Evolutionary conservation across 176 grass and related monocot genomes (phyloP).

Genomic region (Cocos nucifera): DNA sequence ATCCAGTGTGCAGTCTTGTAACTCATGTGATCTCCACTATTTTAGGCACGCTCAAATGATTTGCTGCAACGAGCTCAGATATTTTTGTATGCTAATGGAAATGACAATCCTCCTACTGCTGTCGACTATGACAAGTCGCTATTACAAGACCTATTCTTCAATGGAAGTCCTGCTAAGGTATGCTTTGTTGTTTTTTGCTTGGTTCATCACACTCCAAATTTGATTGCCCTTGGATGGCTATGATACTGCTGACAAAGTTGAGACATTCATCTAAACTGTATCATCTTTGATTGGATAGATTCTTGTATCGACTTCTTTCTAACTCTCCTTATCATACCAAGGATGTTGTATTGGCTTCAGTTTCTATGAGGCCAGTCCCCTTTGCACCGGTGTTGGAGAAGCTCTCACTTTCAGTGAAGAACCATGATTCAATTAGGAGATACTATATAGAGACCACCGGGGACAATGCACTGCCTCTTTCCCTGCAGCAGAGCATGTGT

Average conservation of each 20-base stretch:
- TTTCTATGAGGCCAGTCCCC: conserved; percentile 83
- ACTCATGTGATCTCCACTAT: neutral
- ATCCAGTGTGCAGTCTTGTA: too few species aligned
- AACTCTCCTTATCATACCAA: conserved; percentile 5
- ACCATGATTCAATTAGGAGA: conserved; percentile 65
- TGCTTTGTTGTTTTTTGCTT: neutral
- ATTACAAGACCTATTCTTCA: conserved; percentile 70
- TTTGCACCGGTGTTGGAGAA: conserved; percentile 81
- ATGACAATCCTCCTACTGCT: conserved; percentile 58
- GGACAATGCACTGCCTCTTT: conserved; percentile 71
- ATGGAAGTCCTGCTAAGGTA: conserved; percentile 84
- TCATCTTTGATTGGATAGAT: too few species aligned
- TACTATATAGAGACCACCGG: conserved; percentile 78
- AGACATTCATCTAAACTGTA: too few species aligned
- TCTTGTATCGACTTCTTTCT: neutral
- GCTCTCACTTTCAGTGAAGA: conserved; percentile 45
- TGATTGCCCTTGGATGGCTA: too few species aligned
- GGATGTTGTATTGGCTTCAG: conserved; percentile 74
- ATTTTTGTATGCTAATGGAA: conserved; percentile 85
- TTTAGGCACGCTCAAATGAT: conserved; percentile 50
- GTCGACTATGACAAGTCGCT: conserved; percentile 54
- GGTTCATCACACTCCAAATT: too few species aligned
- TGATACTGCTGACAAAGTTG: too few species aligned
- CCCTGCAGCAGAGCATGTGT: conserved; percentile 68
- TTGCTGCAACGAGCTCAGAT: conserved; percentile 65